phyloP scores from a whole-genome alignment of 1,284 basidiomycete genomes.

The Puccinia novopanici region DNA sequence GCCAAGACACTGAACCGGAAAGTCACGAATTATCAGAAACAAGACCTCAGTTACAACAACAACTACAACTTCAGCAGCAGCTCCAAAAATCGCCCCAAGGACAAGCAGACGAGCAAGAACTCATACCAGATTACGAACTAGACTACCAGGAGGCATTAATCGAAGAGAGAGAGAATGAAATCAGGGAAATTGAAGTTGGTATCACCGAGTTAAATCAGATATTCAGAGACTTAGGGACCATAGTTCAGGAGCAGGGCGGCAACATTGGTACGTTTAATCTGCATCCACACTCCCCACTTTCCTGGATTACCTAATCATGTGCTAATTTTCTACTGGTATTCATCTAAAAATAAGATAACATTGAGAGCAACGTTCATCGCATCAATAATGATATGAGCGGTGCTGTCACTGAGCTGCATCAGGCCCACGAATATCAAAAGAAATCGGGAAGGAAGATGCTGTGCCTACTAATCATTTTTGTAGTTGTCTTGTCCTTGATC shows the following conservation, averaged over 20 bases:
- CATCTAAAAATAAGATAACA: constrained; percentile 71
- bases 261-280: constrained; percentile 74
- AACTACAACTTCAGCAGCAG: constrained; percentile 52
- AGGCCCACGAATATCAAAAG: constrained; percentile 90
- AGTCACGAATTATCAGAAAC: constrained; percentile 49
- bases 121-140: constrained; percentile 73
- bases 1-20: constrained; percentile 33
- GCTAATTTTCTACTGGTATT: background rate
- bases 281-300: background rate
- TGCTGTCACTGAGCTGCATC: constrained; percentile 82
- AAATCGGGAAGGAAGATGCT: constrained; percentile 86
- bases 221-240: constrained; percentile 90
- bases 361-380: constrained; percentile 88
- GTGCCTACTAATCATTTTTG: constrained; percentile 77
- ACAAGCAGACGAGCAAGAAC: constrained; percentile 55
- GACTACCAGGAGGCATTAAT: constrained; percentile 96
- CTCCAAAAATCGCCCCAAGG: constrained; percentile 58
- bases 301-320: background rate
- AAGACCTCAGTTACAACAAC: constrained; percentile 24
- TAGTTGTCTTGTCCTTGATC: constrained; percentile 86
- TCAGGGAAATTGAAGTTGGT: constrained; percentile 92
- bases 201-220: constrained; percentile 97
- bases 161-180: constrained; percentile 90
- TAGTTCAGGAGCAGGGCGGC: constrained; percentile 90
- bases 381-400: constrained; percentile 80